Base-by-base conservation (phyloP, 371 early-diverging fungal genomes). In the Coemansia sp. region DNA sequence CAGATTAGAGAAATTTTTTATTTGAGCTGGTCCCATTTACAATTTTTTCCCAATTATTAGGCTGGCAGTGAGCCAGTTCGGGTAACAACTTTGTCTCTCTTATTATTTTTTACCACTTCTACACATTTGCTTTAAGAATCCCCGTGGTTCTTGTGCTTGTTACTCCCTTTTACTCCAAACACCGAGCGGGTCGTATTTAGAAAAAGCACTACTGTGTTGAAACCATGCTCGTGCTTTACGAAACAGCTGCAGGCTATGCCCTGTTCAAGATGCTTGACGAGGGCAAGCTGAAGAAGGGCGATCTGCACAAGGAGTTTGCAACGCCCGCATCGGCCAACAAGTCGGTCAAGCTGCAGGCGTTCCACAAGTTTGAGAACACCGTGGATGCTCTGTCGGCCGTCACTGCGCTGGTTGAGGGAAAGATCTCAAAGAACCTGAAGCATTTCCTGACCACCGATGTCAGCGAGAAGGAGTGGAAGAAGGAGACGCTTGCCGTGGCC, bases 341-440 rank as follows among this genome's bases (percentile, higher is more conserved):
- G 72, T 82, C 87, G 86, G 85, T 95, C 60, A 95, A 96, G 87
- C 86, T 98, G 66, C 85, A 93, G 80, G 93, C 94, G 61, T 95
- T 95, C 84, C 87, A 90, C 71, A 96, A 95, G 83, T 99, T 97
- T 77, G 95, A 94, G 78, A 95, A 95, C 87, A 97, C 96, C 47
- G 92, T 92, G 62, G 96, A 95, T 73, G 97, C 97, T 26, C 85
- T 99, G 79, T 86, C 93, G 57, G 95, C 96, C 21, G 93, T 92
- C 63, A 94, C 94, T n/a, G 94, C 92, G 64, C 80, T 98, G 65
- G 91, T 95, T 50, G 95, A 95, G 84, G 96, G 95, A 57, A 93
- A 94, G 84, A 81, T 98, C 61, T 88, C 93, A 67, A 89, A 91
- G 85, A 89, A 89, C 84, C 86, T 98, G 82, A 94, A 94, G 81